phyloP scores from a whole-genome alignment of 1,284 basidiomycete species.

The Boletellus deceptivus region DNA sequence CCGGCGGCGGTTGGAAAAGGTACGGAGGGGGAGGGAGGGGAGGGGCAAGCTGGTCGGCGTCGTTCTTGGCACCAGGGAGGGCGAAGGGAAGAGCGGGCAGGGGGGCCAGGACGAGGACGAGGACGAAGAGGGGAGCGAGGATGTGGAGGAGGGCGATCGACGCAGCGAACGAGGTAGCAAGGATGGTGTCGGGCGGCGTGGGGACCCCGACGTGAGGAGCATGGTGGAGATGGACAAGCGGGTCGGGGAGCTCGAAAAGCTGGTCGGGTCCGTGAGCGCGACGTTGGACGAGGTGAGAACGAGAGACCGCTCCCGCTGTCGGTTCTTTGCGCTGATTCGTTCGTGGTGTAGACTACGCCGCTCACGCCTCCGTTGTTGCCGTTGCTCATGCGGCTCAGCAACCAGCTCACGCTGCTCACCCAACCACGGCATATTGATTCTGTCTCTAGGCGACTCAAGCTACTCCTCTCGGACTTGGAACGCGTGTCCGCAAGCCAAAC shows the following conservation, averaged over 20 bases:
- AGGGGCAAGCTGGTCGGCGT: constrained; percentile 62
- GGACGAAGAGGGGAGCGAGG: constrained; percentile 12
- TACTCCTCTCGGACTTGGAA: constrained; percentile 91
- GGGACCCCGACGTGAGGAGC: constrained; percentile 39
- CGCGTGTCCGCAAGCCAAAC: constrained; percentile 53
- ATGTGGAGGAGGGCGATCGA: constrained; percentile 12
- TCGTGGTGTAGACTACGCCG: constrained; percentile 38
- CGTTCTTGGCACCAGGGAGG: constrained; percentile 45
- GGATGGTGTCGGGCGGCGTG: constrained; percentile 7
- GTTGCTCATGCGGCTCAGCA: constrained; percentile 79
- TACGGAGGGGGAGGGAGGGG: constrained; percentile 63
- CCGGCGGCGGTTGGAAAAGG: constrained; percentile 62
- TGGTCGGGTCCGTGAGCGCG: constrained; percentile 73
- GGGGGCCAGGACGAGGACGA: constrained; percentile 17
- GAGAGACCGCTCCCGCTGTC: not conserved
- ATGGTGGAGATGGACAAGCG: constrained; percentile 76
- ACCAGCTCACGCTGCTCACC: constrained; percentile 83
- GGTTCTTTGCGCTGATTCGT: not conserved
- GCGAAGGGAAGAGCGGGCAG: constrained; percentile 30
- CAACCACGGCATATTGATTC: constrained; percentile 97
- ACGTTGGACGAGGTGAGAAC: constrained; percentile 67
- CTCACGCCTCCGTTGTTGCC: constrained; percentile 81
- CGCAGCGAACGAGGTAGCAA: constrained; percentile 19
- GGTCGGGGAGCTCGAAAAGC: constrained; percentile 74
- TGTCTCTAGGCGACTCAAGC: constrained; percentile 91